phyloP scores from a whole-genome alignment of 352 stramenopile genomes.

The Globisporangium nagaii region DNA sequence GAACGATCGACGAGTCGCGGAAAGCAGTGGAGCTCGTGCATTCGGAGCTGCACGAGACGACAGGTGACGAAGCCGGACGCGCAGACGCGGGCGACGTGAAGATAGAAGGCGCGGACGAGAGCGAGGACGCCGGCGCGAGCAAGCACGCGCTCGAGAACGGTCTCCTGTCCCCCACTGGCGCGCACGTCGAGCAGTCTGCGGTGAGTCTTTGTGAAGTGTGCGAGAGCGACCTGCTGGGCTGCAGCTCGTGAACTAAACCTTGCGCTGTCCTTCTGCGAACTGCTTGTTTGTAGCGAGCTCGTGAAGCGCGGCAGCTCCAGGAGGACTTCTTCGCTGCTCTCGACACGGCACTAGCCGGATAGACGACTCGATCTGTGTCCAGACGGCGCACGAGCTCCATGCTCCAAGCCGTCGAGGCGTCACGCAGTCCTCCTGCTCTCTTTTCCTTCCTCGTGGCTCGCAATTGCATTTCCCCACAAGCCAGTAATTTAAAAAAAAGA shows the following conservation, averaged over 20 bases:
- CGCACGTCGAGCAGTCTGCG: slow-evolving; percentile 39
- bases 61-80: slow-evolving; percentile 26
- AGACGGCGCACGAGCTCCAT: too few species aligned
- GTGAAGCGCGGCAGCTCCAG: slow-evolving; percentile 48
- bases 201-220: slow-evolving; percentile 15
- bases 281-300: slow-evolving; percentile 25
- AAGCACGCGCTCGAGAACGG: slow-evolving; percentile 10
- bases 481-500: too few species aligned
- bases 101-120: slow-evolving; percentile 18
- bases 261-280: neutral
- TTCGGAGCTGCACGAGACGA: slow-evolving; percentile 45
- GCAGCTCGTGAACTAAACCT: neutral
- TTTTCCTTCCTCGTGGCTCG: too few species aligned
- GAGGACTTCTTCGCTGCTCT: slow-evolving; percentile 61
- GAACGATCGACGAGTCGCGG: slow-evolving; percentile 63
- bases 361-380: too few species aligned
- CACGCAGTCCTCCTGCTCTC: too few species aligned
- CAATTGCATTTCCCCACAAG: too few species aligned
- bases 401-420: too few species aligned
- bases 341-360: slow-evolving; percentile 31
- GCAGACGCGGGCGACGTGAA: slow-evolving; percentile 20
- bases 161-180: slow-evolving; percentile 2
- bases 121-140: slow-evolving; percentile 7
- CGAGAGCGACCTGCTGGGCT: too few species aligned
- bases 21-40: slow-evolving; percentile 58